phyloP scores from a whole-genome alignment of 2,329 filamentous ascomycete genomes.

The Diaporthe sp. region DNA sequence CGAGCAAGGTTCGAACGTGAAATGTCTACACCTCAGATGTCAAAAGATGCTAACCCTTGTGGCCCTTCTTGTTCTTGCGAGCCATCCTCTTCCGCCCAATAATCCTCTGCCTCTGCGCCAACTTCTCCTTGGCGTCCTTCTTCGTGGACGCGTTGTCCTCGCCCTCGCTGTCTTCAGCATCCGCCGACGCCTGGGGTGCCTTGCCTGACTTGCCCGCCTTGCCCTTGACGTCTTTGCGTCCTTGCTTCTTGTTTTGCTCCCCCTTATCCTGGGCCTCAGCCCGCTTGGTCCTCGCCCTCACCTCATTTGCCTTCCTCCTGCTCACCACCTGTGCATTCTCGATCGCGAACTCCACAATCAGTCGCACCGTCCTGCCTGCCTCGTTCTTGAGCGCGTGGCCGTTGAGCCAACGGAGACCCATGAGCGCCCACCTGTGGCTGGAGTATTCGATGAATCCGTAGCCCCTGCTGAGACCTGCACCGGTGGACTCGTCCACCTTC shows the following conservation, averaged over 20 bases:
- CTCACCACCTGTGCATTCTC: slow-evolving; percentile 98
- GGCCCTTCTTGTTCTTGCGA: slow-evolving; percentile 73
- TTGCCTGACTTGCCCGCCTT: slow-evolving; percentile 44
- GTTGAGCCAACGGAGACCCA: slow-evolving; percentile 95
- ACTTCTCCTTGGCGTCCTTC: slow-evolving; percentile 51
- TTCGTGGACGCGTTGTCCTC: slow-evolving; percentile 40
- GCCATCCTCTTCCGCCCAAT: slow-evolving; percentile 88
- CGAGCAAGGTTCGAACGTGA: slow-evolving; percentile 5
- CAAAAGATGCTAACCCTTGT: slow-evolving; percentile 31
- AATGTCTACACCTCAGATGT: not conserved
- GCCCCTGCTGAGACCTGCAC: slow-evolving; percentile 86
- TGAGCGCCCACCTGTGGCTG: slow-evolving; percentile 92
- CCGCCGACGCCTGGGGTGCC: slow-evolving; percentile 43
- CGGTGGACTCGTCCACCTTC: slow-evolving; percentile 83
- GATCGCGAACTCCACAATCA: slow-evolving; percentile 97
- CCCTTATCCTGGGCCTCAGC: slow-evolving; percentile 39
- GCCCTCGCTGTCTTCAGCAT: slow-evolving; percentile 31
- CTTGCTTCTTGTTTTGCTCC: slow-evolving; percentile 45
- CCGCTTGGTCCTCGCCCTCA: slow-evolving; percentile 49
- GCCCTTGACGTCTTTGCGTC: slow-evolving; percentile 46
- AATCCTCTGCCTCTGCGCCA: slow-evolving; percentile 76
- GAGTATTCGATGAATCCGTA: slow-evolving; percentile 99
- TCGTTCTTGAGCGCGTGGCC: slow-evolving; percentile 74
- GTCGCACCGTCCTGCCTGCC: slow-evolving; percentile 84
- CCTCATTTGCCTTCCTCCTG: slow-evolving; percentile 77